phyloP scores from a whole-genome alignment of 768 basidiomycete species.

The Amanita pseudoporphyria region DNA sequence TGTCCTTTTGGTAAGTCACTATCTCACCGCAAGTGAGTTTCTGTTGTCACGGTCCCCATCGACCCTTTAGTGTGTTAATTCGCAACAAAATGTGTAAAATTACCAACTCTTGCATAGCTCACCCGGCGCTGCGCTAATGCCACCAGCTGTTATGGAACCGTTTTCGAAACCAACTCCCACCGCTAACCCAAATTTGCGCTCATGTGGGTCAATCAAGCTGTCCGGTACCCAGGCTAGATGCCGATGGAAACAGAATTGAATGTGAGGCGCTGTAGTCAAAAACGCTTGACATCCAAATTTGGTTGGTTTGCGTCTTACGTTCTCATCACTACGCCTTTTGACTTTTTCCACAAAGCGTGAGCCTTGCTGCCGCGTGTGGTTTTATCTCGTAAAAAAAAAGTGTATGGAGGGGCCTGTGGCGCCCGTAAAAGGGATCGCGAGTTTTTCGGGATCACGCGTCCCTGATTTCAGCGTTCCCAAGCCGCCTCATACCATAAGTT shows the following conservation, averaged over 20 bases:
- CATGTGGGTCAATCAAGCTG: background rate
- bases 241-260: background rate
- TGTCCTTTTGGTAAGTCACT: background rate
- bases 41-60: background rate
- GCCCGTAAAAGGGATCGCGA: background rate
- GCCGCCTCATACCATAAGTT: background rate
- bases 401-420: background rate
- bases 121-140: background rate
- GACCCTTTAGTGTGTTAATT: background rate
- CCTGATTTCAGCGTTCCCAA: background rate
- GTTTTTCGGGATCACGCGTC: background rate
- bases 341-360: background rate
- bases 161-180: background rate
- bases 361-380: background rate
- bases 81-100: background rate
- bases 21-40: background rate
- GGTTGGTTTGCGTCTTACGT: background rate
- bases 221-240: background rate
- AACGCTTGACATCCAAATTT: background rate
- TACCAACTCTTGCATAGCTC: background rate
- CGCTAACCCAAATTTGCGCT: background rate
- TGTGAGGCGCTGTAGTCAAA: background rate
- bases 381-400: background rate
- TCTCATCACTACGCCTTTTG: background rate
- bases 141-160: background rate